Evolutionary conservation across 768 basidiomycete genomes (phyloP).

Genomic region (Tubosaeta brunneosetosa): DNA sequence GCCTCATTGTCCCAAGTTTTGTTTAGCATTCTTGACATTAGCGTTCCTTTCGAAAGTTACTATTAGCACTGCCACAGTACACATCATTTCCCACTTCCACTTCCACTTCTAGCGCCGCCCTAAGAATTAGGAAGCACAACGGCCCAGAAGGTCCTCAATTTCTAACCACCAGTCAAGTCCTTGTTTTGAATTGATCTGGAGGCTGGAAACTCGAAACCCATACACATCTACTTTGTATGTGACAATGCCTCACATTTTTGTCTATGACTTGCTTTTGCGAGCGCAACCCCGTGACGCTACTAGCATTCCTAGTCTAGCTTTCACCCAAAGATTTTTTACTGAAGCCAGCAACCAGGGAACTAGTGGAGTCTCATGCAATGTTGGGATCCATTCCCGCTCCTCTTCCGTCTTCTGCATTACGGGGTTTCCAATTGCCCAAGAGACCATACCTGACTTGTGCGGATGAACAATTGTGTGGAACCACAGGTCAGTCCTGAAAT

Average conservation of each 20-base stretch:
- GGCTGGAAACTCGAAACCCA: not conserved
- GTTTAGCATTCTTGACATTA: too few relatives aligned
- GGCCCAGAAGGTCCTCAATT: not conserved
- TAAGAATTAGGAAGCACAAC: too few relatives aligned
- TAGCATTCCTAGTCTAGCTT: not conserved
- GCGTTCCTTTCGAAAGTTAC: too few relatives aligned
- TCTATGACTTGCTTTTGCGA: not conserved
- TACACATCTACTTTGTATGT: slow-evolving; percentile 1
- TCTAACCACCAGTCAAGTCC: not conserved
- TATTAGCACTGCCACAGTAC: too few relatives aligned
- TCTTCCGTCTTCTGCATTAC: slow-evolving; percentile 1
- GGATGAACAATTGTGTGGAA: slow-evolving; percentile 22
- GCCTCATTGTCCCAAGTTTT: too few relatives aligned
- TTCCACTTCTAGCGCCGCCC: too few relatives aligned
- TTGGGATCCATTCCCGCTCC: not conserved
- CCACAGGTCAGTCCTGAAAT: slow-evolving; percentile 12
- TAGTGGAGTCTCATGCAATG: slow-evolving; percentile 7
- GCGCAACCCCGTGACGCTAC: too few relatives aligned
- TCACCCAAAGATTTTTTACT: not conserved
- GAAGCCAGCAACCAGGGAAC: not conserved
- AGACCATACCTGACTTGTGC: slow-evolving; percentile 16
- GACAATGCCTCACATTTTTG: not conserved
- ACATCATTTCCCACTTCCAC: too few relatives aligned
- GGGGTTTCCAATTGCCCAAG: slow-evolving; percentile 8
- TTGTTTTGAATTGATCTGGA: too few relatives aligned